phyloP scores from a whole-genome alignment of 2,329 filamentous ascomycete species.

The Mollisiaceae sp. region DNA sequence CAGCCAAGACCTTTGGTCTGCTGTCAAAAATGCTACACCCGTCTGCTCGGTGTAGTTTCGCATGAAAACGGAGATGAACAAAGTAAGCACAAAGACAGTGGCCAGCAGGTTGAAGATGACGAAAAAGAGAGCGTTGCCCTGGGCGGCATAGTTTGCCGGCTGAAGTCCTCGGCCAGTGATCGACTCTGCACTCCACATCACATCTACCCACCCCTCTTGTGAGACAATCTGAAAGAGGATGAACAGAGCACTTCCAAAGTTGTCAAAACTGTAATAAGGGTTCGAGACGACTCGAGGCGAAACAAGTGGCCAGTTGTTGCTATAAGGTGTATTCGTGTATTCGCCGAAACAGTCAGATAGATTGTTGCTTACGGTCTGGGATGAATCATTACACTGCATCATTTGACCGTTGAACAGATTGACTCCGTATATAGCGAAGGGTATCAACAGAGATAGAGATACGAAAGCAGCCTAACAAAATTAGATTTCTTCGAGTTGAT shows the following conservation, averaged over 20 bases:
- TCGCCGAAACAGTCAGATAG: conserved; percentile 80
- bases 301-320: conserved; percentile 75
- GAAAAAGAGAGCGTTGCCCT: conserved; percentile 93
- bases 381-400: conserved; percentile 77
- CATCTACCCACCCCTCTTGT: conserved; percentile 96
- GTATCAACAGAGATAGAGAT: conserved; percentile 90
- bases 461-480: conserved; percentile 74
- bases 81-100: conserved; percentile 92
- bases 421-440: conserved; percentile 94
- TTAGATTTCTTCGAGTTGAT: neutral
- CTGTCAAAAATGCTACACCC: conserved; percentile 92
- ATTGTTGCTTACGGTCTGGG: conserved; percentile 63
- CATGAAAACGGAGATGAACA: conserved; percentile 99
- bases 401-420: conserved; percentile 90
- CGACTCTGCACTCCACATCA: conserved; percentile 82
- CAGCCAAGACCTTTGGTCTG: conserved; percentile 95
- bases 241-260: conserved; percentile 91
- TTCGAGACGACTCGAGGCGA: conserved; percentile 83
- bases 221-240: conserved; percentile 99
- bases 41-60: conserved; percentile 99
- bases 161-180: conserved; percentile 80
- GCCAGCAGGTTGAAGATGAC: conserved; percentile 95
- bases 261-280: conserved; percentile 88
- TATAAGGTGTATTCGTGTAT: conserved; percentile 76
- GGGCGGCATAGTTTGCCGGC: conserved; percentile 68